These are phyloP conservation scores for Candida verbasci DNA, from an alignment of 805 yeast genomes.

Conservation along the genomic window DNA sequence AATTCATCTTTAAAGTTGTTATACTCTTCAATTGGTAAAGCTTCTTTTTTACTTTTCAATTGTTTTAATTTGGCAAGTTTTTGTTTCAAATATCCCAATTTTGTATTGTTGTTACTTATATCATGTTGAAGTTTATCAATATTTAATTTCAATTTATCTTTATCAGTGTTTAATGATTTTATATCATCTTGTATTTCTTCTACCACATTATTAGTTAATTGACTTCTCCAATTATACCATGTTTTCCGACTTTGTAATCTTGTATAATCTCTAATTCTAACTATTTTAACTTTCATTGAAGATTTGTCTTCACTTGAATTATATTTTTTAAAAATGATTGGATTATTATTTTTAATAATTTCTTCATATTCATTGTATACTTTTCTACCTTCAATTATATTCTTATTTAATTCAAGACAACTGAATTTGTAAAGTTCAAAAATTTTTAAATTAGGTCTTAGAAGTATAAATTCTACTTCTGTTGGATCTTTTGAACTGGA, in stretches of 20 bases:
- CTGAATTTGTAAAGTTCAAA: slow-evolving; percentile 51
- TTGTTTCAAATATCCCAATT: neutral
- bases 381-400: slow-evolving; percentile 45
- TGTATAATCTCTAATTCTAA: slow-evolving; percentile 46
- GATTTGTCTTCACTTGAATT: slow-evolving; percentile 34
- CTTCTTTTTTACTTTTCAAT: slow-evolving; percentile 1
- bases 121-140: neutral
- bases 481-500: slow-evolving; percentile 9
- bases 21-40: slow-evolving; percentile 8
- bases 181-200: slow-evolving; percentile 19
- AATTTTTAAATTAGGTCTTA: slow-evolving; percentile 37
- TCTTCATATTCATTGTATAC: slow-evolving; percentile 45
- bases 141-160: neutral
- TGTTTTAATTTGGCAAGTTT: neutral
- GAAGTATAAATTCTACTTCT: slow-evolving; percentile 33
- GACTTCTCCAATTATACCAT: slow-evolving; percentile 63
- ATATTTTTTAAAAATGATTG: slow-evolving; percentile 47
- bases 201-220: slow-evolving; percentile 44
- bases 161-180: slow-evolving; percentile 8
- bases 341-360: slow-evolving; percentile 44
- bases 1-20: slow-evolving; percentile 13
- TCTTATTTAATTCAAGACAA: slow-evolving; percentile 48
- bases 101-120: neutral
- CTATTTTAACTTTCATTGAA: slow-evolving; percentile 45
- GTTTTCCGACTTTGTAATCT: slow-evolving; percentile 49